phyloP scores from a whole-genome alignment of 1,139 yeast genomes.

The Pichia sp. region DNA sequence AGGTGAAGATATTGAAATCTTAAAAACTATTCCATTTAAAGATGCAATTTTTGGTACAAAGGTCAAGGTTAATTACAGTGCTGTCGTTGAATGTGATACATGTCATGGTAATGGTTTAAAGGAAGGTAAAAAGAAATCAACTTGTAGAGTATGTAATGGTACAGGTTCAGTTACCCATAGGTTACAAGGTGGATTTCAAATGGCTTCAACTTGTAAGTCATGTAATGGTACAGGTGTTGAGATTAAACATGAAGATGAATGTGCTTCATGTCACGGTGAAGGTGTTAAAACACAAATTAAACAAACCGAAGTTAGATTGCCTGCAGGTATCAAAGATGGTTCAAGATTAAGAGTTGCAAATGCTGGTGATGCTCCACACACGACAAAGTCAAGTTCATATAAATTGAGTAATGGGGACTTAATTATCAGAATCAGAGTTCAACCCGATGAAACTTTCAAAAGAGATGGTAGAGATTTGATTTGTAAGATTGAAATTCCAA shows the following conservation, averaged over 20 bases:
- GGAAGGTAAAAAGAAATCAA: slow-evolving; percentile 63
- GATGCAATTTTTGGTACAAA: slow-evolving; percentile 84
- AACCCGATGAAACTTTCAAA: slow-evolving; percentile 63
- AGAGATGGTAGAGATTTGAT: slow-evolving; percentile 62
- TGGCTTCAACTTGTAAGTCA: slow-evolving; percentile 85
- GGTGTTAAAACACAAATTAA: slow-evolving; percentile 72
- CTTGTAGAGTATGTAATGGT: slow-evolving; percentile 88
- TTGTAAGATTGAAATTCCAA: slow-evolving; percentile 62
- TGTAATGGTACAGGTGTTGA: slow-evolving; percentile 89
- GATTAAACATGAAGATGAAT: slow-evolving; percentile 61
- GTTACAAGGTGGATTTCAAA: slow-evolving; percentile 90
- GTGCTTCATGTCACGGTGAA: slow-evolving; percentile 79
- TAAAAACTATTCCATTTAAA: slow-evolving; percentile 68
- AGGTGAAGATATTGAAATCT: slow-evolving; percentile 84
- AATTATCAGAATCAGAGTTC: slow-evolving; percentile 71
- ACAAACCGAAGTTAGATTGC: slow-evolving; percentile 72
- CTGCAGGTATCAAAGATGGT: slow-evolving; percentile 86
- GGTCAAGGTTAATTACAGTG: slow-evolving; percentile 61
- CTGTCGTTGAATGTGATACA: slow-evolving; percentile 68
- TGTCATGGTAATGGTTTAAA: slow-evolving; percentile 87
- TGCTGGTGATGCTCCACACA: slow-evolving; percentile 85
- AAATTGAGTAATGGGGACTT: slow-evolving; percentile 77
- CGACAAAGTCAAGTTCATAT: slow-evolving; percentile 59
- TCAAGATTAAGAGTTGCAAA: slow-evolving; percentile 77
- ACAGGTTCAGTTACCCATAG: slow-evolving; percentile 84